Evolutionary conservation across 768 basidiomycete species (phyloP).

Genomic region (Pisolithus microcarpus): DNA sequence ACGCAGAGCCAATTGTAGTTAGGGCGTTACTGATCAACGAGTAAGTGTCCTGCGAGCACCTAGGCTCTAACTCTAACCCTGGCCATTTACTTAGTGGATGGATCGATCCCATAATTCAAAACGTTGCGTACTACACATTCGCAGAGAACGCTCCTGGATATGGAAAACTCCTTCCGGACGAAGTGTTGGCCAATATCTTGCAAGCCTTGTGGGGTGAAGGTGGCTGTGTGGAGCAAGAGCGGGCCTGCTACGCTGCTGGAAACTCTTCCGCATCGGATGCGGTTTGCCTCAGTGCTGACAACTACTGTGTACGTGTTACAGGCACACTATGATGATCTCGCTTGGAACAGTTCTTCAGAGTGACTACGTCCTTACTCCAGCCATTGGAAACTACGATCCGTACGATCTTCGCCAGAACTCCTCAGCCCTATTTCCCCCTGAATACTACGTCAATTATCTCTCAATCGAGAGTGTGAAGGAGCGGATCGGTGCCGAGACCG

Average conservation of each 20-base stretch:
- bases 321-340: background rate
- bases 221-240: slow-evolving; percentile 50
- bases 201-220: slow-evolving; percentile 38
- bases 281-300: slow-evolving; percentile 44
- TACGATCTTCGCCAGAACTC: slow-evolving; percentile 54
- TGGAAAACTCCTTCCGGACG: slow-evolving; percentile 48
- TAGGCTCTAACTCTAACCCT: background rate
- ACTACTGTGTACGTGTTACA: slow-evolving; percentile 44
- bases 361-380: slow-evolving; percentile 41
- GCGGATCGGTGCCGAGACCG: slow-evolving; percentile 47
- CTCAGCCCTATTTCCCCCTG: slow-evolving; percentile 47
- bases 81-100: slow-evolving; percentile 40
- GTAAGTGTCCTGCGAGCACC: slow-evolving; percentile 20
- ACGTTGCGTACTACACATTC: slow-evolving; percentile 53
- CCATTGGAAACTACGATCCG: slow-evolving; percentile 45
- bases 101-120: slow-evolving; percentile 60
- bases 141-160: slow-evolving; percentile 59
- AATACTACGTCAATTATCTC: slow-evolving; percentile 47
- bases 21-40: slow-evolving; percentile 63
- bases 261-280: slow-evolving; percentile 36
- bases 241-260: slow-evolving; percentile 52
- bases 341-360: slow-evolving; percentile 23
- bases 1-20: slow-evolving; percentile 46
- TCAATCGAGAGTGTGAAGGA: slow-evolving; percentile 26
- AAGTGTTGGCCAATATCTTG: slow-evolving; percentile 40